Percentiles rank a stretch among this genome's conserved stretches.
These are phyloP conservation scores for Trypethelium eluteriae DNA, from an alignment of 495 filamentous ascomycete genomes.

Conservation along the genomic window DNA sequence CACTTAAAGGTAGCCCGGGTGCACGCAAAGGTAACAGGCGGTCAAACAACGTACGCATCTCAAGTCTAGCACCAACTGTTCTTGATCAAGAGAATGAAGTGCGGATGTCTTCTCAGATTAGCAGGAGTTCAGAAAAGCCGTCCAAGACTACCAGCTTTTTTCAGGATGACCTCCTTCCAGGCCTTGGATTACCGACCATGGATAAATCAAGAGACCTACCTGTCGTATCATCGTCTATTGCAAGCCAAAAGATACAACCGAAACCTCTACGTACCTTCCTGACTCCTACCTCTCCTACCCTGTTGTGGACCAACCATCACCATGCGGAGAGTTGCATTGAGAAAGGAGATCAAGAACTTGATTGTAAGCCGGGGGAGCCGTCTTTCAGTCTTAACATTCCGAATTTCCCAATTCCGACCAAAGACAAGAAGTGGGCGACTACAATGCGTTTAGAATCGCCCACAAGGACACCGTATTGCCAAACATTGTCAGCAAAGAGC, in stretches of 20 bases:
- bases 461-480: not conserved
- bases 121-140: conserved; percentile 30
- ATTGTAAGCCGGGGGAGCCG: conserved; percentile 10
- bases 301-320: conserved; percentile 25
- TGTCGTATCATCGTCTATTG: conserved; percentile 24
- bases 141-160: conserved; percentile 14
- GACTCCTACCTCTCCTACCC: conserved; percentile 29
- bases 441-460: not conserved
- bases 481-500: conserved; percentile 14
- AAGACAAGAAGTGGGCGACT: conserved; percentile 15
- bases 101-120: conserved; percentile 28
- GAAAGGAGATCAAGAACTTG: not conserved
- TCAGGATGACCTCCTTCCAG: conserved; percentile 9
- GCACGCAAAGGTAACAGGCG: conserved; percentile 26
- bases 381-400: conserved; percentile 29
- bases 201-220: conserved; percentile 26
- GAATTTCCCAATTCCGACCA: conserved; percentile 28
- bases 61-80: conserved; percentile 29
- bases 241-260: conserved; percentile 24
- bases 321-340: conserved; percentile 12
- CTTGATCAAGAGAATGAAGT: conserved; percentile 29
- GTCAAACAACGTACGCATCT: conserved; percentile 29
- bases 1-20: conserved; percentile 28
- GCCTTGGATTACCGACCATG: conserved; percentile 19
- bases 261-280: conserved; percentile 27